Evolutionary conservation across 495 filamentous ascomycete genomes (phyloP), one percentile per base, ranked within the genome.

Genomic region (Hamigera avellanea): DNA sequence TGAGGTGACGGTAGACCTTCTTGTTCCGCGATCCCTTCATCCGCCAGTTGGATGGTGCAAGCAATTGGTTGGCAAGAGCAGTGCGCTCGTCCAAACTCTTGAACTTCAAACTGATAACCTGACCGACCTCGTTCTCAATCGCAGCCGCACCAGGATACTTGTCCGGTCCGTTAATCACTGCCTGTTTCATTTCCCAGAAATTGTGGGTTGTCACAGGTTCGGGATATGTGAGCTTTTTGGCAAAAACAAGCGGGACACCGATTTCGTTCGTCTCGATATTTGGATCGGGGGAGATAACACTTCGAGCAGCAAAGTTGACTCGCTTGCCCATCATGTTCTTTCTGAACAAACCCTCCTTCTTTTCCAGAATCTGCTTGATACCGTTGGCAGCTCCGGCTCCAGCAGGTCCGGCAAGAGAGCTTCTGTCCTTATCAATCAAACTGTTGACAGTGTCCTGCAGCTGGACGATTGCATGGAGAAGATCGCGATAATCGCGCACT

Each of bases 261-360:
- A 99, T 95, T 60, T 99, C 93, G 48, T 89, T 93, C 13, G 89
- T 95, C 60, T 99, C 93, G 49, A 99, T 91, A 49, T 95, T 96
- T 3, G 93, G 93, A 56, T 99, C 93, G 2, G 93, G 91, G 19
- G 89, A 95, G 43, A 99, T 99, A 47, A 99, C 93, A 69, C 81
- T 91, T 54, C 93, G 81, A 35, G 93, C 93, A 38, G 93, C 93
- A 54, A 87, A 95, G 59, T 99, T 96, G 57, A 99, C 93, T 64
- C 93, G 83, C 66, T 99, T 99, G 32, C 93, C 93, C 93, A 99
- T 99, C 89, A 99, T 96, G 64, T 99, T 93, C 71, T 89, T 96
- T 46, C 93, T 71, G 68, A 99, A 96, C 32, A 99, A 63, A 32
- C 93, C 93, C 52, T 99, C 93, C 60, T 99, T 99, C 71, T 96